Conservation (phyloP, 129 eudicot genomes). For the sunflower (Helianthus annuus) region DNA sequence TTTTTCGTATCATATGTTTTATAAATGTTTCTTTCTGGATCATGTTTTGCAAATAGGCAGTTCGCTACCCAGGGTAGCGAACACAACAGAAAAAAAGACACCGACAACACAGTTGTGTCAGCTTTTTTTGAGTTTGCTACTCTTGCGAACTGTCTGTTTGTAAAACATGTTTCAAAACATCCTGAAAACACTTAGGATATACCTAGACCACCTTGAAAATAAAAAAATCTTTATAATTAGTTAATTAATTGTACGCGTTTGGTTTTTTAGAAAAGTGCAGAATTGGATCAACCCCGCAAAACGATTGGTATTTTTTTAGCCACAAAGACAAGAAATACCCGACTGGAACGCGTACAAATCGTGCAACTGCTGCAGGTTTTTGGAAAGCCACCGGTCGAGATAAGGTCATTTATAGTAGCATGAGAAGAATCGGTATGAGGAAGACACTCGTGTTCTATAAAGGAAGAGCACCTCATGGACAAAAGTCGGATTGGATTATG, state of each 20-base stretch:
- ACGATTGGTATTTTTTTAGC: constrained; percentile 57
- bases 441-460: constrained; percentile 70
- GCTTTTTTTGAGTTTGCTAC: too few relatives aligned
- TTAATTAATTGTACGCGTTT: background rate
- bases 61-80: too few relatives aligned
- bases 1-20: background rate
- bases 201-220: too few relatives aligned
- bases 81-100: too few relatives aligned
- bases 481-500: constrained; percentile 87
- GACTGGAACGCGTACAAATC: constrained; percentile 51
- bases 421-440: constrained; percentile 49
- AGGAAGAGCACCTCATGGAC: constrained; percentile 94
- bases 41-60: too few relatives aligned
- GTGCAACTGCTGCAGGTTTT: constrained; percentile 59
- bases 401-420: constrained; percentile 49
- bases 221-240: too few relatives aligned
- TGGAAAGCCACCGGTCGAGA: constrained; percentile 66
- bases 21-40: background rate
- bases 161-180: background rate
- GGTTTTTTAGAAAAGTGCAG: constrained; percentile 40
- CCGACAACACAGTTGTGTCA: too few relatives aligned
- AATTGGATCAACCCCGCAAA: constrained; percentile 58
- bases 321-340: constrained; percentile 63
- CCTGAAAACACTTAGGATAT: background rate
- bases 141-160: too few relatives aligned